Percentiles rank a stretch among this genome's conserved stretches.
phyloP scores from a whole-genome alignment of 129 eudicot genomes.

The Apium graveolens region DNA sequence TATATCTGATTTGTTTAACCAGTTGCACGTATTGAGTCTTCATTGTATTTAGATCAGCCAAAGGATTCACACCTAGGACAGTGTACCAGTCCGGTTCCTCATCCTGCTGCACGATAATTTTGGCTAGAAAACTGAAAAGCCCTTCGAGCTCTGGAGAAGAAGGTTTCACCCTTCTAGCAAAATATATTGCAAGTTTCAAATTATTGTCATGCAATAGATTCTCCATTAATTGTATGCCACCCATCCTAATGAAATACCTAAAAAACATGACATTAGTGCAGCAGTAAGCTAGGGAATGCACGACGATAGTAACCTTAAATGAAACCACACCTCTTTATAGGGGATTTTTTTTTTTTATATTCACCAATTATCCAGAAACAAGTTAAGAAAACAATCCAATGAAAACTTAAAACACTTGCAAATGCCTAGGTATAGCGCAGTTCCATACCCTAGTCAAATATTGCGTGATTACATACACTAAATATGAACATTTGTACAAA shows the following conservation, averaged over 20 bases:
- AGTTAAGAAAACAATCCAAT: not conserved
- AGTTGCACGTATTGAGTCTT: slow-evolving; percentile 38
- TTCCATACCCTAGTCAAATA: not conserved
- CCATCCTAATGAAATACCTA: not conserved
- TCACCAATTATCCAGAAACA: not conserved
- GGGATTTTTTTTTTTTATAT: not conserved
- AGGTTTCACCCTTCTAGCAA: slow-evolving; percentile 46
- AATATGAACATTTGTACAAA: not conserved
- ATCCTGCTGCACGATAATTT: slow-evolving; percentile 38
- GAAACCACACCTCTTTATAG: not conserved
- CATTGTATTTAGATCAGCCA: slow-evolving; percentile 33
- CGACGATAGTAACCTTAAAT: too few relatives aligned
- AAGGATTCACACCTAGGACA: slow-evolving; percentile 57
- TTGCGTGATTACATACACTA: not conserved
- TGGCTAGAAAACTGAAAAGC: slow-evolving; percentile 34
- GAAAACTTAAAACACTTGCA: not conserved
- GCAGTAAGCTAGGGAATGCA: not conserved
- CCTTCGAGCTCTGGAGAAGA: slow-evolving; percentile 53
- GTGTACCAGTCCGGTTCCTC: slow-evolving; percentile 61
- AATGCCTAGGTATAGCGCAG: too few relatives aligned
- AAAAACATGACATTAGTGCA: not conserved
- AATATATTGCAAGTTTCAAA: slow-evolving; percentile 41
- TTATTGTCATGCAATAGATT: slow-evolving; percentile 46
- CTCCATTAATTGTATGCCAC: slow-evolving; percentile 56
- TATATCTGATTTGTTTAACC: slow-evolving; percentile 42